A percentile compares a stretch with the other conserved stretches of the same genome.
These are phyloP conservation scores for Scheffersomyces stipitis DNA, from an alignment of 805 yeast genomes.

Conservation along the genomic window DNA sequence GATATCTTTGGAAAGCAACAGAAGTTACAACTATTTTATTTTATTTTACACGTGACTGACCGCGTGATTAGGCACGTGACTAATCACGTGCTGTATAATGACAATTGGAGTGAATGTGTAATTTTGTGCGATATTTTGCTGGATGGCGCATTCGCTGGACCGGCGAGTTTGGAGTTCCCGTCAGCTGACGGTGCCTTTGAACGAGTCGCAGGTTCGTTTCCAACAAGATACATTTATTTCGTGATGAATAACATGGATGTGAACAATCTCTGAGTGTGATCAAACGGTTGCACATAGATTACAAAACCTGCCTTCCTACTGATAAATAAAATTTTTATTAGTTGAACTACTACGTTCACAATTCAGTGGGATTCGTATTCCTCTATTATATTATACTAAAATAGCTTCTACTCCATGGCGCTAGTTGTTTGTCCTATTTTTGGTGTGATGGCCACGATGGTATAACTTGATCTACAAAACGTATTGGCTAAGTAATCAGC, in stretches of 20 bases:
- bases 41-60: not conserved
- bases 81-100: not conserved
- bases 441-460: no score
- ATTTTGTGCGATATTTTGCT: conserved; percentile 6
- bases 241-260: conserved; percentile 50
- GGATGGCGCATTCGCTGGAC: conserved; percentile 17
- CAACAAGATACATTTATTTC: conserved; percentile 11
- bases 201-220: conserved; percentile 20
- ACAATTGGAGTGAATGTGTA: not conserved
- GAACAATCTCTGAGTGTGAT: conserved; percentile 49
- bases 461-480: no score
- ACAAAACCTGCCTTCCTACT: conserved; percentile 53
- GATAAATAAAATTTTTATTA: conserved; percentile 25
- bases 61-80: not conserved
- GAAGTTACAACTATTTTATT: no score
- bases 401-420: not conserved
- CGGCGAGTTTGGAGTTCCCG: not conserved
- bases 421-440: no score
- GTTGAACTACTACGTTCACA: not conserved
- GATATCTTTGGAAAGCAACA: no score
- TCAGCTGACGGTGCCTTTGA: conserved; percentile 1
- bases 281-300: conserved; percentile 44
- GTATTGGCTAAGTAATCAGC: no score
- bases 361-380: not conserved
- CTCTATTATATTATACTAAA: no score